These are phyloP conservation scores for Cylindrotheca fusiformis DNA, from an alignment of 108 stramenopile genomes.

Conservation along the genomic window DNA sequence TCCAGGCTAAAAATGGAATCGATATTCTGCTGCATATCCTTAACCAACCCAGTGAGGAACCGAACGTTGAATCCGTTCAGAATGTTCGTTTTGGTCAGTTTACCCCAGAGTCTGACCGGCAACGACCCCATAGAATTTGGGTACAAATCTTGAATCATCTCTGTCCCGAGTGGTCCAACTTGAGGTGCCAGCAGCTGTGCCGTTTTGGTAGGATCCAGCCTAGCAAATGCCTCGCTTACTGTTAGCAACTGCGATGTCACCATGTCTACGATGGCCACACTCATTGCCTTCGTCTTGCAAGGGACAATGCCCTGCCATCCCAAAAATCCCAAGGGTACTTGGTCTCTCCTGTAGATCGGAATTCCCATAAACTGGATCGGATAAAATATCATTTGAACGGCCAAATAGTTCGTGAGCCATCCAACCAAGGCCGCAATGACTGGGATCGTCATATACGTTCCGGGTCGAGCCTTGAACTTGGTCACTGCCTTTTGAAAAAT, in stretches of 20 bases:
- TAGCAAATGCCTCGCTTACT: constrained; percentile 73
- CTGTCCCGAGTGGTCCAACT: constrained; percentile 65
- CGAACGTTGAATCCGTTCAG: constrained; percentile 3
- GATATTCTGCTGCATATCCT: constrained; percentile 75
- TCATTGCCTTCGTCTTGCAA: constrained; percentile 83
- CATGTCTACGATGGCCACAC: constrained; percentile 79
- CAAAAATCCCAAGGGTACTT: constrained; percentile 68
- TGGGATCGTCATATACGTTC: constrained; percentile 82
- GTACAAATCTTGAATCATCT: constrained; percentile 50
- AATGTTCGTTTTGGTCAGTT: not conserved
- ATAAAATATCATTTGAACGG: constrained; percentile 90
- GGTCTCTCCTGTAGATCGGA: constrained; percentile 54
- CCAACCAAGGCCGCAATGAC: constrained; percentile 89
- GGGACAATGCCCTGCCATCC: constrained; percentile 93
- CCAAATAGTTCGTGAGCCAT: constrained; percentile 92
- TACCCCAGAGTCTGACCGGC: constrained; percentile 19
- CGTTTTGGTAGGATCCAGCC: constrained; percentile 63
- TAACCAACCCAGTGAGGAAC: constrained; percentile 49
- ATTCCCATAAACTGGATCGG: constrained; percentile 82
- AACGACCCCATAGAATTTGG: constrained; percentile 17
- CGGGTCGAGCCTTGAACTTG: constrained; percentile 64
- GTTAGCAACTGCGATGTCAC: constrained; percentile 79
- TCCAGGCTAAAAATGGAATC: constrained; percentile 66
- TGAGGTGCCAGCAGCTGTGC: constrained; percentile 63
- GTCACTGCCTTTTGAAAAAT: constrained; percentile 12